Evolutionary conservation across 768 basidiomycete species (phyloP).

Genomic region (Coprinellus aureogranulatus): DNA sequence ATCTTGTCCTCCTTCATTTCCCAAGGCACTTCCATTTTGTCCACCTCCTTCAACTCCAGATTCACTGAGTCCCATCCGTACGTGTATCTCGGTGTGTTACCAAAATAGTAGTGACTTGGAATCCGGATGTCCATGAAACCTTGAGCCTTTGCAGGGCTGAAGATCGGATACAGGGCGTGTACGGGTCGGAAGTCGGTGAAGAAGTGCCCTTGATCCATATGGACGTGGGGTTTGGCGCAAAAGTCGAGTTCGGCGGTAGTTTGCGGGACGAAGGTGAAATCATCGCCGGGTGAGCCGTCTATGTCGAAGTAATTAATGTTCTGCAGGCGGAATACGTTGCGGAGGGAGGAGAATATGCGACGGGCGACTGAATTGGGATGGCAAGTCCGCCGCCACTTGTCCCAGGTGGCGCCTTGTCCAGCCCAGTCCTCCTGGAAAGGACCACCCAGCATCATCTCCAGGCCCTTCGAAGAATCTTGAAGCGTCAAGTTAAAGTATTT

Average conservation of each 20-base stretch:
- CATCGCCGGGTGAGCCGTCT: constrained; percentile 33
- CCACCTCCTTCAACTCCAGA: constrained; percentile 62
- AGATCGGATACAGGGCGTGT: constrained; percentile 75
- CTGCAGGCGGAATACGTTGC: constrained; percentile 35
- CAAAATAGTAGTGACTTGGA: constrained; percentile 89
- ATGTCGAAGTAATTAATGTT: constrained; percentile 16
- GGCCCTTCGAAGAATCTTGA: constrained; percentile 31
- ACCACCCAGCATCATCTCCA: constrained; percentile 48
- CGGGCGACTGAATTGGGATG: constrained; percentile 69
- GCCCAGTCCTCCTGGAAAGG: constrained; percentile 75
- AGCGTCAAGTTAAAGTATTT: constrained; percentile 60
- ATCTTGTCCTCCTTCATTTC: constrained; percentile 71
- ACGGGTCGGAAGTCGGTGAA: constrained; percentile 90
- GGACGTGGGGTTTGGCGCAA: constrained; percentile 73
- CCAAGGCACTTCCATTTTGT: constrained; percentile 81
- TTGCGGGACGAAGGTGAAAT: constrained; percentile 56
- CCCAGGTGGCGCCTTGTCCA: constrained; percentile 79
- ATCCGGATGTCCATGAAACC: constrained; percentile 84
- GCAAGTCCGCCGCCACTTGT: constrained; percentile 82
- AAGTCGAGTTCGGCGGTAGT: constrained; percentile 62
- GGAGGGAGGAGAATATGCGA: constrained; percentile 61
- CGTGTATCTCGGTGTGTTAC: constrained; percentile 67
- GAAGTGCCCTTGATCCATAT: constrained; percentile 81
- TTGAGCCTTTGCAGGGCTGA: constrained; percentile 77
- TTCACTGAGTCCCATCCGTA: constrained; percentile 80